phyloP scores from a whole-genome alignment of 2,329 filamentous ascomycete species.

The Fusarium cicatricum region DNA sequence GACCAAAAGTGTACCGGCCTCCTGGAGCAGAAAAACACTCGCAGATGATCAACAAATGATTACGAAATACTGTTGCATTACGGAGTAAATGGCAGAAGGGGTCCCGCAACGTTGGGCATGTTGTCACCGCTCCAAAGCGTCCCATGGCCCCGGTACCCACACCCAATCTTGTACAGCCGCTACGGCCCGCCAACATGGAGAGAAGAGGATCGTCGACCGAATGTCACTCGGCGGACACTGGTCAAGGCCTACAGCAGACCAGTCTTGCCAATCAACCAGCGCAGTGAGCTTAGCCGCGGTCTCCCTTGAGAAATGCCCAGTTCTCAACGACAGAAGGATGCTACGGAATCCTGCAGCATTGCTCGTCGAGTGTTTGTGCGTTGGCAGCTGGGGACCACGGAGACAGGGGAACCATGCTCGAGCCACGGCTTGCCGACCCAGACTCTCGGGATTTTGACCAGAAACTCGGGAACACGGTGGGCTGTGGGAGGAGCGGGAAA shows the following conservation, averaged over 20 bases:
- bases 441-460: conserved; percentile 46
- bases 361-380: conserved; percentile 1
- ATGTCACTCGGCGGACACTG: conserved; percentile 21
- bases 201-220: too few relatives aligned
- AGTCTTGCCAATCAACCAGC: too few relatives aligned
- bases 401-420: conserved; percentile 44
- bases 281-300: conserved; percentile 29
- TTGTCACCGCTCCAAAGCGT: conserved; percentile 23
- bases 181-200: conserved; percentile 40
- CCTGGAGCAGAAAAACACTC: conserved; percentile 7
- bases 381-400: conserved; percentile 28
- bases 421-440: conserved; percentile 48
- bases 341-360: background rate
- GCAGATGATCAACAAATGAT: conserved; percentile 32
- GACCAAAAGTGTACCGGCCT: background rate
- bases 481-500: conserved; percentile 17
- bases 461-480: conserved; percentile 43
- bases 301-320: conserved; percentile 7
- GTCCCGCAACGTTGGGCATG: conserved; percentile 19
- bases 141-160: conserved; percentile 29
- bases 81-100: conserved; percentile 8
- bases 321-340: conserved; percentile 1
- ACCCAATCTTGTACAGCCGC: conserved; percentile 34
- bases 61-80: conserved; percentile 25
- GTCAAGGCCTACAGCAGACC: too few relatives aligned